These are phyloP conservation scores for Incumbomyces lentus DNA, from an alignment of 2,329 filamentous ascomycete species.

Conservation along the genomic window DNA sequence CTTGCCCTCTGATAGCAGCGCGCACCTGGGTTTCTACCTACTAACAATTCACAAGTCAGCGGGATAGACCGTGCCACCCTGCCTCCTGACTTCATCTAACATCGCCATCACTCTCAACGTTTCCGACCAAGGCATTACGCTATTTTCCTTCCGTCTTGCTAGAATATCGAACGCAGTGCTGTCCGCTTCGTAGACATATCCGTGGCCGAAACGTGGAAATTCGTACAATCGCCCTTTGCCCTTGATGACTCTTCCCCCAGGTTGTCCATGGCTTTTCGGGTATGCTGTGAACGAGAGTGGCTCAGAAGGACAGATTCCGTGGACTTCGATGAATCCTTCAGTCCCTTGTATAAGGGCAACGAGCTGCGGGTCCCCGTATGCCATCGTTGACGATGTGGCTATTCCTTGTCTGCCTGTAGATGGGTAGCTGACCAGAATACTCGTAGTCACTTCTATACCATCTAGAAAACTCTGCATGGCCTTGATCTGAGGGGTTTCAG, in stretches of 20 bases:
- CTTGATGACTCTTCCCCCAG: neutral
- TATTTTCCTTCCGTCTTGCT: slow-evolving; percentile 28
- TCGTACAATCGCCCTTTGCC: slow-evolving; percentile 20
- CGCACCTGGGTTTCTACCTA: too few relatives aligned
- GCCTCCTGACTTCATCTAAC: slow-evolving; percentile 38
- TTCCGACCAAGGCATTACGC: slow-evolving; percentile 39
- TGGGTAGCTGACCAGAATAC: slow-evolving; percentile 32
- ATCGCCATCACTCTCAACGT: slow-evolving; percentile 38
- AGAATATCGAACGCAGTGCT: slow-evolving; percentile 21
- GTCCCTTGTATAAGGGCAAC: slow-evolving; percentile 16
- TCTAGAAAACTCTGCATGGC: slow-evolving; percentile 36
- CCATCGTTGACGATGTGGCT: slow-evolving; percentile 29
- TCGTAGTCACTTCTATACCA: slow-evolving; percentile 26
- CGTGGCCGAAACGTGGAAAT: slow-evolving; percentile 13
- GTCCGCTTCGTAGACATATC: slow-evolving; percentile 28
- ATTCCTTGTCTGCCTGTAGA: slow-evolving; percentile 33
- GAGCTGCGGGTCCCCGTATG: neutral
- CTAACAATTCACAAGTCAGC: too few relatives aligned
- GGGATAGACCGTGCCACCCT: slow-evolving; percentile 24
- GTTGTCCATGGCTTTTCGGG: slow-evolving; percentile 1
- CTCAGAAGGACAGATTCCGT: slow-evolving; percentile 8
- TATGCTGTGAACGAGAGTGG: slow-evolving; percentile 13
- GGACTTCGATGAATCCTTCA: slow-evolving; percentile 16
- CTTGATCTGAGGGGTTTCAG: slow-evolving; percentile 57
- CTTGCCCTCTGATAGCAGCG: too few relatives aligned